A percentile compares a stretch with the other conserved stretches of the same genome.
Conservation (phyloP, 768 basidiomycete species). For the Termitomyces sp. region DNA sequence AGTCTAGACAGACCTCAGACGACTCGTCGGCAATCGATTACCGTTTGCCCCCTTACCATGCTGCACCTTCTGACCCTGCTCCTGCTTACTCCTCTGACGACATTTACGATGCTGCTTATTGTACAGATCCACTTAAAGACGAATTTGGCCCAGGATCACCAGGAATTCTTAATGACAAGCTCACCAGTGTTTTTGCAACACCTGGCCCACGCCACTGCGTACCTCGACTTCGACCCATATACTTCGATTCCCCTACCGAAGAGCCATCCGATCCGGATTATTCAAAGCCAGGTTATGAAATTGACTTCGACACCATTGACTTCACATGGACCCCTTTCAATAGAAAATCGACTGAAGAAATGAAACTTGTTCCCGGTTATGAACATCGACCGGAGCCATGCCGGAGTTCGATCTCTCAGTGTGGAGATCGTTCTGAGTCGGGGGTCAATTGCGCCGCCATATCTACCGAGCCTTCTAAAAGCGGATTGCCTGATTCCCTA, state of each 20-base stretch:
- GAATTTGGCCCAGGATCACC: slow-evolving; percentile 16
- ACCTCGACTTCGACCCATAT: slow-evolving; percentile 32
- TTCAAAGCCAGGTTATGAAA: slow-evolving; percentile 30
- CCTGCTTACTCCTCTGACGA: slow-evolving; percentile 20
- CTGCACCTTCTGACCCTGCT: slow-evolving; percentile 13
- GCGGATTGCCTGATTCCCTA: slow-evolving; percentile 11
- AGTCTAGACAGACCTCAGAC: not conserved
- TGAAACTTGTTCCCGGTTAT: not conserved
- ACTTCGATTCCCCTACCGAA: slow-evolving; percentile 52
- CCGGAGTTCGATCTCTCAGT: not conserved
- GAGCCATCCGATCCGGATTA: slow-evolving; percentile 42
- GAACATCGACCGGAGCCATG: not conserved
- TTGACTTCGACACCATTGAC: slow-evolving; percentile 41
- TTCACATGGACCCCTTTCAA: slow-evolving; percentile 59
- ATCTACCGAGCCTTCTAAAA: not conserved
- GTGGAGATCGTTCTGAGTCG: not conserved
- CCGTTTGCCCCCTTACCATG: slow-evolving; percentile 13
- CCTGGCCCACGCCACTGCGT: slow-evolving; percentile 43
- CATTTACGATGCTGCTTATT: slow-evolving; percentile 13
- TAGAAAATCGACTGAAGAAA: slow-evolving; percentile 20
- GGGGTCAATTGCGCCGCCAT: not conserved
- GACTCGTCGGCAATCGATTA: slow-evolving; percentile 1
- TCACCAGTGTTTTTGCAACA: slow-evolving; percentile 35
- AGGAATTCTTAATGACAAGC: slow-evolving; percentile 7
- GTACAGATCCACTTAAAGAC: slow-evolving; percentile 16